Percentiles rank a stretch among this genome's conserved stretches.
These are phyloP conservation scores for Adansonia grandidieri DNA, from an alignment of 441 rosid genomes.

Conservation along the genomic window DNA sequence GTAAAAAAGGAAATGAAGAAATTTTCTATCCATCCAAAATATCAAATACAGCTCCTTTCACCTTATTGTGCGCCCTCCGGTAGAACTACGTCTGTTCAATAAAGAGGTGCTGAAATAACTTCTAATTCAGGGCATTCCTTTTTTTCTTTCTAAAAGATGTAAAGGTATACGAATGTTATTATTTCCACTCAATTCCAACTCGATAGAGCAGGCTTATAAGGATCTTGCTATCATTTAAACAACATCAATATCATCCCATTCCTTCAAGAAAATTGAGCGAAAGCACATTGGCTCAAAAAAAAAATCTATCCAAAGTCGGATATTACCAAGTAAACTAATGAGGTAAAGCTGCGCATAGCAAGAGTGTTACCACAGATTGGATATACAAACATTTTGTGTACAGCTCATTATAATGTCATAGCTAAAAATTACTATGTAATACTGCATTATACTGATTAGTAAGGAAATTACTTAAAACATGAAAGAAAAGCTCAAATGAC, in stretches of 20 bases:
- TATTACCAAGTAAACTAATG: neutral
- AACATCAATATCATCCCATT: neutral
- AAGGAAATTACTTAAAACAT: conserved; percentile 20
- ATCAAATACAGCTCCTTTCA: neutral
- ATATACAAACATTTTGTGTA: neutral
- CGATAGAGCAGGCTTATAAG: neutral
- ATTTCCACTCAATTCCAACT: conserved; percentile 4
- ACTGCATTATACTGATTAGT: neutral
- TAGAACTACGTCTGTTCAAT: neutral
- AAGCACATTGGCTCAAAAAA: neutral
- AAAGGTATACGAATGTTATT: neutral
- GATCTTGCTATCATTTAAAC: neutral
- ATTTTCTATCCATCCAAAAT: neutral
- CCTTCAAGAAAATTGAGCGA: neutral
- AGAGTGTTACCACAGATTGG: neutral
- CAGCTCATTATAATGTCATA: conserved; percentile 4
- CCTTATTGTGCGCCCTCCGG: neutral
- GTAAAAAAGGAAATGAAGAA: neutral
- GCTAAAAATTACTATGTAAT: neutral
- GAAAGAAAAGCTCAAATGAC: neutral
- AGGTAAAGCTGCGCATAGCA: neutral
- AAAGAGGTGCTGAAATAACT: neutral
- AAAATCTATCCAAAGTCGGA: neutral
- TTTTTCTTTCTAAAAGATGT: neutral
- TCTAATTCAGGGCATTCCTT: neutral